These are phyloP conservation scores for Fusarium coffeatum DNA, from an alignment of 2,329 filamentous ascomycete genomes.

Conservation along the genomic window DNA sequence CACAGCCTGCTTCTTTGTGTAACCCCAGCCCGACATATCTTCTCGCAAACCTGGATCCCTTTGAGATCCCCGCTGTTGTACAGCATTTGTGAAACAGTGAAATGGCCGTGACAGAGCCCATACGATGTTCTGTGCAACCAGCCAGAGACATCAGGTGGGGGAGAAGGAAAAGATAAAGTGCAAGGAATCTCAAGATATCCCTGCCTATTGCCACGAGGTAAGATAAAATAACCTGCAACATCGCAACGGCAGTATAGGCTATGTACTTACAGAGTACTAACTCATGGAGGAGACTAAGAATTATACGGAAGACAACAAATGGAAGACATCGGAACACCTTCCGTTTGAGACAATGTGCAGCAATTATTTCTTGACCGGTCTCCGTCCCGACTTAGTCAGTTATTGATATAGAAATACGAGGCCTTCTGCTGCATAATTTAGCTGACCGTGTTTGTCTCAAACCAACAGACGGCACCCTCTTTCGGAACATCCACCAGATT, in stretches of 20 bases:
- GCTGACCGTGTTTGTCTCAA: conserved; percentile 23
- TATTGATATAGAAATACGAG: conserved; percentile 25
- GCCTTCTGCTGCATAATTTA: conserved; percentile 24
- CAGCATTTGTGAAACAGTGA: conserved; percentile 10
- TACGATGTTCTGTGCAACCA: conserved; percentile 20
- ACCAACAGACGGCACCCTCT: not conserved
- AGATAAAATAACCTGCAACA: conserved; percentile 5
- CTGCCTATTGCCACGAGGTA: conserved; percentile 20
- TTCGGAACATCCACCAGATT: not conserved
- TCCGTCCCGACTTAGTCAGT: conserved; percentile 18
- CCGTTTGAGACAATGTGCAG: conserved; percentile 6
- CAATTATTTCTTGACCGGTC: conserved; percentile 25
- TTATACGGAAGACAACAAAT: not conserved
- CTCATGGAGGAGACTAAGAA: not conserved
- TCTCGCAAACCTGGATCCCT: conserved; percentile 25
- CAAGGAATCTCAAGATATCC: conserved; percentile 3
- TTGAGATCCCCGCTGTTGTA: conserved; percentile 14
- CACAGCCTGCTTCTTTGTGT: conserved; percentile 13
- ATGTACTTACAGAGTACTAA: not conserved
- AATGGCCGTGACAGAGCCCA: not conserved
- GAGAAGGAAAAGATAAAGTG: not conserved
- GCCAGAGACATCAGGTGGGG: not conserved
- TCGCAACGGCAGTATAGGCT: not conserved
- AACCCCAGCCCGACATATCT: conserved; percentile 11
- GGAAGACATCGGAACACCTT: not conserved